phyloP scores from a whole-genome alignment of 1,284 basidiomycete species.

The Filobasidium uniguttulatum region DNA sequence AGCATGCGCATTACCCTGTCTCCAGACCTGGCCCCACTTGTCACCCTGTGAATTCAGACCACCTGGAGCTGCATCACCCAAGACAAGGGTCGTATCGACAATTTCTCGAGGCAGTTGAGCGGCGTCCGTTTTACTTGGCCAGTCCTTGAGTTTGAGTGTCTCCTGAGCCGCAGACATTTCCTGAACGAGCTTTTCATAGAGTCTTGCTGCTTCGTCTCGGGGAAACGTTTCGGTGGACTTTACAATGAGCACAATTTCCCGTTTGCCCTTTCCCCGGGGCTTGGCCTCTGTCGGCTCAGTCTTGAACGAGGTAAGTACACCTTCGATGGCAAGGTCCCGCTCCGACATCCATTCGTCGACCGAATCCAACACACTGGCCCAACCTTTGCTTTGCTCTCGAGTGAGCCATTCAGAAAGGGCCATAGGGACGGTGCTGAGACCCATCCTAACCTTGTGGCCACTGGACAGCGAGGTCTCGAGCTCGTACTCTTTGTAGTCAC shows the following conservation, averaged over 20 bases:
- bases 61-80: conserved; percentile 13
- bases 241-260: conserved; percentile 58
- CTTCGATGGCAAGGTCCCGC: conserved; percentile 50
- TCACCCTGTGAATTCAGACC: conserved; percentile 7
- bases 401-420: conserved; percentile 46
- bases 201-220: conserved; percentile 5
- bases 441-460: conserved; percentile 38
- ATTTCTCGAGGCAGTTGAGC: conserved; percentile 6
- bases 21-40: conserved; percentile 46
- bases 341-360: conserved; percentile 53
- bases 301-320: conserved; percentile 55
- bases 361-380: conserved; percentile 40
- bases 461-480: conserved; percentile 40
- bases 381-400: conserved; percentile 32
- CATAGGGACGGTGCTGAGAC: conserved; percentile 66
- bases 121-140: conserved; percentile 12
- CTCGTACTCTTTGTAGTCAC: conserved; percentile 85
- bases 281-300: conserved; percentile 37
- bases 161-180: conserved; percentile 6
- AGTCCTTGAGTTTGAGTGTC: conserved; percentile 3
- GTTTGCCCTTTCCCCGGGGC: conserved; percentile 46
- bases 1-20: conserved; percentile 57
- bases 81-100: conserved; percentile 16
- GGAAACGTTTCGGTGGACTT: not conserved
- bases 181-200: conserved; percentile 13